phyloP scores from a whole-genome alignment of 805 yeast species.

The Yamadazyma kitorensis region DNA sequence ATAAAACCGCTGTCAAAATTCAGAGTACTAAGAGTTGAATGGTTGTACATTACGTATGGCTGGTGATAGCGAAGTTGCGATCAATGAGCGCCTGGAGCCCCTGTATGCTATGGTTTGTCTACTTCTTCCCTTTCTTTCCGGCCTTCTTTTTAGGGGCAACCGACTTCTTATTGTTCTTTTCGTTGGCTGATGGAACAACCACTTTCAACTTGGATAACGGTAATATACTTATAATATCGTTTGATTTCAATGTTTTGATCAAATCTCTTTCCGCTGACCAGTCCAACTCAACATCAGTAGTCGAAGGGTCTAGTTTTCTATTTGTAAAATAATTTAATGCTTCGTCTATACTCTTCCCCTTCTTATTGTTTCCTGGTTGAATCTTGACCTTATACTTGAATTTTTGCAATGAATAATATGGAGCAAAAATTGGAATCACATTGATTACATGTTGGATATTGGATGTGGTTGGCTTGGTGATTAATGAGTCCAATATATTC shows the following conservation, averaged over 20 bases:
- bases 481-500: conserved; percentile 44
- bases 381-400: conserved; percentile 80
- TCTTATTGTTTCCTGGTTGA: conserved; percentile 76
- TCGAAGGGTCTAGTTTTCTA: conserved; percentile 42
- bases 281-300: conserved; percentile 50
- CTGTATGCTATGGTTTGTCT: background rate
- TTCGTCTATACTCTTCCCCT: conserved; percentile 82
- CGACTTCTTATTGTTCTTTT: conserved; percentile 2
- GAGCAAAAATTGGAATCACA: conserved; percentile 86
- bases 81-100: too few relatives aligned
- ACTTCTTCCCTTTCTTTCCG: conserved; percentile 14
- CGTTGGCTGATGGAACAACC: conserved; percentile 40
- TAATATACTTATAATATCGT: conserved; percentile 63
- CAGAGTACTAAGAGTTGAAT: too few relatives aligned
- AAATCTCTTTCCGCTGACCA: conserved; percentile 71
- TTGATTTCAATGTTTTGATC: conserved; percentile 54
- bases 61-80: too few relatives aligned
- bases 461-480: conserved; percentile 41
- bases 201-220: conserved; percentile 73
- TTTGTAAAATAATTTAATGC: conserved; percentile 53
- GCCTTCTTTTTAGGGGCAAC: conserved; percentile 4
- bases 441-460: conserved; percentile 61
- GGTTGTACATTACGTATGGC: too few relatives aligned
- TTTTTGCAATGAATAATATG: conserved; percentile 78
- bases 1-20: too few relatives aligned